Conservation (phyloP, 371 early-diverging fungal species). For the Mucor sp. region DNA sequence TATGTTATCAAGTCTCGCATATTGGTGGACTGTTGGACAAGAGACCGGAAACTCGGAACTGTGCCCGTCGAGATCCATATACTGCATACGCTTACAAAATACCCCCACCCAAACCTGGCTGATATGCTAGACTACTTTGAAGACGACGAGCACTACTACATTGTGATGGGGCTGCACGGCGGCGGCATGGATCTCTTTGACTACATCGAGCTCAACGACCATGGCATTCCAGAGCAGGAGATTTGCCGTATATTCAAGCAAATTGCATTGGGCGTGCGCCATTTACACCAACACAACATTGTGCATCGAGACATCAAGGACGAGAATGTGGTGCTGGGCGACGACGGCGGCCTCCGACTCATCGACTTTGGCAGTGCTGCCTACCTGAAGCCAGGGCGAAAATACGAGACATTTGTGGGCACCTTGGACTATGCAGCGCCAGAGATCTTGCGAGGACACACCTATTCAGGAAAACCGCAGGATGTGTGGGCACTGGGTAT, state of each 20-base stretch:
- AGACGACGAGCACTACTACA: conserved; percentile 69
- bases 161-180: conserved; percentile 69
- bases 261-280: conserved; percentile 63
- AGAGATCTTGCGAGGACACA: conserved; percentile 69
- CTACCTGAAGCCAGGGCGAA: conserved; percentile 58
- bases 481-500: conserved; percentile 89
- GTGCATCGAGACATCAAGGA: conserved; percentile 83
- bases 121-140: conserved; percentile 69
- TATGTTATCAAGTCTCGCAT: conserved; percentile 79
- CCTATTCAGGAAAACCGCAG: conserved; percentile 75
- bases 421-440: conserved; percentile 78
- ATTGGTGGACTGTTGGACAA: conserved; percentile 71
- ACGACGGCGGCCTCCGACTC: conserved; percentile 52
- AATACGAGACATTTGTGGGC: conserved; percentile 75
- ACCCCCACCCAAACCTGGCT: conserved; percentile 65
- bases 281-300: conserved; percentile 71
- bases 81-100: conserved; percentile 58
- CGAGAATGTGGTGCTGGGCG: conserved; percentile 73
- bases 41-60: conserved; percentile 62
- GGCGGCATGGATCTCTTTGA: conserved; percentile 75
- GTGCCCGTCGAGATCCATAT: conserved; percentile 75
- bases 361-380: conserved; percentile 82
- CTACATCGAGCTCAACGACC: conserved; percentile 67
- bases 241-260: conserved; percentile 65
- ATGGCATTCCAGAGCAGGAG: conserved; percentile 55